Evolutionary conservation across 2,329 filamentous ascomycete species (phyloP), one percentile per base, ranked within the genome.

Genomic region (Fusarium guadeloupense): DNA sequence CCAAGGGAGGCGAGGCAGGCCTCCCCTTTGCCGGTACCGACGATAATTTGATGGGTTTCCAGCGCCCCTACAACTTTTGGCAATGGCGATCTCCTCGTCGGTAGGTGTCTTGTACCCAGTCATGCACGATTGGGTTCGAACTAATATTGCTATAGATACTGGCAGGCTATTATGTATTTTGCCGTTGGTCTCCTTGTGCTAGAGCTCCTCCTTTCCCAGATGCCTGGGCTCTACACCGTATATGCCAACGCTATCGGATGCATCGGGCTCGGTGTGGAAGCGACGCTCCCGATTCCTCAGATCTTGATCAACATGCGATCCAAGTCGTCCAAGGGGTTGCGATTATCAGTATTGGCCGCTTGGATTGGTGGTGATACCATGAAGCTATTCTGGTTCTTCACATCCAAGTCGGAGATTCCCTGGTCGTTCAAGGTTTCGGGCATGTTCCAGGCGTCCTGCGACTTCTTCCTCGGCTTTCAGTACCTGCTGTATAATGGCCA

Each of bases 331-430:
- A 89, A 87, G 73, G 91, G 91, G 6, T 92, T 96, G 76, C 84
- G 91, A 14, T 71, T 92, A 10, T 92, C 88, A 7, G 88, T 96
- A 5, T 78, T 95, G 54, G 84, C 81, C 23, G 92, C 88, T 73
- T 96, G 91, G 91, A 79, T 96, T 47, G 77, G 89, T 4, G 91
- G 91, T 59, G 91, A 96, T 75, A 81, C 85, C 9, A 92, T 95
- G 88, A 96, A 96, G 82, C 90, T 94, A 83, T 90, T 92, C 70
- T 89, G 87, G 87, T 95, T 94, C 78, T 89, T 93, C 59, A 90
- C 88, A 3, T 85, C 89, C 1, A 85, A 82, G 2, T 85, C 85
- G 5, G 80, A 83, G 69, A 91, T 95, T 26, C 91, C 91, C 0
- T 83, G 84, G 83, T 86, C 89, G 2, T 96, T 95, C 76, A 94